phyloP scores from a whole-genome alignment of 2,329 filamentous ascomycete species.

The Biscogniauxia marginata region DNA sequence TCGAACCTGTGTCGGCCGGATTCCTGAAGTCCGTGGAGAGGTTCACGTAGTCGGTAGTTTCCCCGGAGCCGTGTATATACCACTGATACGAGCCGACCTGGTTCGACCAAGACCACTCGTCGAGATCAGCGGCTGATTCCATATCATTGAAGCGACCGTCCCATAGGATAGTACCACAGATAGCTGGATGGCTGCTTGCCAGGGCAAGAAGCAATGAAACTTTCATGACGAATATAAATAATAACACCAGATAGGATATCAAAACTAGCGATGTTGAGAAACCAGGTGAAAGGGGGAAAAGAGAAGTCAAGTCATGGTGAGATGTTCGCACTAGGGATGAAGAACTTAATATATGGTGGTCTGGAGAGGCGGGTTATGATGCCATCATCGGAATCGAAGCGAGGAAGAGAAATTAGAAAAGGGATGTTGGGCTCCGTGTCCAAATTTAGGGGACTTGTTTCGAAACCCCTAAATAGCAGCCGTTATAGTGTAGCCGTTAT shows the following conservation, averaged over 20 bases:
- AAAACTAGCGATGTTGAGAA: not conserved
- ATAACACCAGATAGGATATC: not conserved
- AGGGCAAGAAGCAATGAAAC: conserved; percentile 18
- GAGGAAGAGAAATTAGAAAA: not conserved
- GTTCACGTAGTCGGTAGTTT: conserved; percentile 58
- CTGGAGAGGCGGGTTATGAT: not conserved
- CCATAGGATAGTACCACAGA: conserved; percentile 52
- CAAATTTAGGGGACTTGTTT: conserved; percentile 10
- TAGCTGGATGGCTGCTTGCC: conserved; percentile 26
- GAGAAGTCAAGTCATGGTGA: conserved; percentile 1
- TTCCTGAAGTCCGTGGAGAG: conserved; percentile 61
- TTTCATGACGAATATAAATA: conserved; percentile 19
- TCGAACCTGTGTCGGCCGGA: conserved; percentile 58
- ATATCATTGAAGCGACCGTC: conserved; percentile 60
- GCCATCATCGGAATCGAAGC: not conserved
- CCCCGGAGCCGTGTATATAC: conserved; percentile 66
- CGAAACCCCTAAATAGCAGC: not conserved
- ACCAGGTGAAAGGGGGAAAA: not conserved
- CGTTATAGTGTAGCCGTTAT: not conserved
- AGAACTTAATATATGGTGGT: not conserved
- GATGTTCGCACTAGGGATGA: not conserved
- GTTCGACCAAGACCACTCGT: conserved; percentile 60
- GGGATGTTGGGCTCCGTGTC: conserved; percentile 15
- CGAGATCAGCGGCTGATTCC: conserved; percentile 45
- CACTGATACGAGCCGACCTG: conserved; percentile 67